Evolutionary conservation across 768 basidiomycete genomes (phyloP).

Genomic region (Rhizopogon vinicolor): DNA sequence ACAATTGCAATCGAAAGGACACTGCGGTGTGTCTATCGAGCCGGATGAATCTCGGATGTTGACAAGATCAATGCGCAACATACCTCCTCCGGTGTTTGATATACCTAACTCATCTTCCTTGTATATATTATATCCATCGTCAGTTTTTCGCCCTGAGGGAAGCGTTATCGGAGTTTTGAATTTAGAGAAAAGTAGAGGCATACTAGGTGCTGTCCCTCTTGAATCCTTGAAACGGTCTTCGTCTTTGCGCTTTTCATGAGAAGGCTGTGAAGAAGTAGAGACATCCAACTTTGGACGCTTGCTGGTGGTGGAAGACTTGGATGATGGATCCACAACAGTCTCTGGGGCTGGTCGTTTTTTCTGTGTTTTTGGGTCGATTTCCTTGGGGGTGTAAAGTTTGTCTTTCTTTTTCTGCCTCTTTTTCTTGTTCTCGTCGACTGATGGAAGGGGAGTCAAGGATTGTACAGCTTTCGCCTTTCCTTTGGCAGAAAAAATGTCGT

Average conservation of each 20-base stretch:
- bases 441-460: constrained; percentile 24
- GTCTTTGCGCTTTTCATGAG: constrained; percentile 22
- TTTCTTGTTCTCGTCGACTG: constrained; percentile 32
- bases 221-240: constrained; percentile 67
- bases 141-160: constrained; percentile 65
- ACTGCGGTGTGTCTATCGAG: constrained; percentile 67
- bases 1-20: constrained; percentile 88
- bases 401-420: constrained; percentile 38
- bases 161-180: constrained; percentile 6
- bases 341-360: constrained; percentile 39
- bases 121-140: constrained; percentile 75
- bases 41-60: constrained; percentile 17
- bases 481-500: constrained; percentile 73
- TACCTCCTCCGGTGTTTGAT: constrained; percentile 65
- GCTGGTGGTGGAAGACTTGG: constrained; percentile 15
- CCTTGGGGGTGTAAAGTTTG: background rate
- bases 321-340: constrained; percentile 65
- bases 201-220: constrained; percentile 66
- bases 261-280: constrained; percentile 4
- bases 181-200: constrained; percentile 23
- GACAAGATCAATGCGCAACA: constrained; percentile 18
- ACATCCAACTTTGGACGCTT: constrained; percentile 37
- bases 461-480: constrained; percentile 26
- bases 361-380: constrained; percentile 12
- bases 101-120: constrained; percentile 84